These are phyloP conservation scores for Rachicladosporium sp. DNA, from an alignment of 2,329 filamentous ascomycete species.

Conservation along the genomic window DNA sequence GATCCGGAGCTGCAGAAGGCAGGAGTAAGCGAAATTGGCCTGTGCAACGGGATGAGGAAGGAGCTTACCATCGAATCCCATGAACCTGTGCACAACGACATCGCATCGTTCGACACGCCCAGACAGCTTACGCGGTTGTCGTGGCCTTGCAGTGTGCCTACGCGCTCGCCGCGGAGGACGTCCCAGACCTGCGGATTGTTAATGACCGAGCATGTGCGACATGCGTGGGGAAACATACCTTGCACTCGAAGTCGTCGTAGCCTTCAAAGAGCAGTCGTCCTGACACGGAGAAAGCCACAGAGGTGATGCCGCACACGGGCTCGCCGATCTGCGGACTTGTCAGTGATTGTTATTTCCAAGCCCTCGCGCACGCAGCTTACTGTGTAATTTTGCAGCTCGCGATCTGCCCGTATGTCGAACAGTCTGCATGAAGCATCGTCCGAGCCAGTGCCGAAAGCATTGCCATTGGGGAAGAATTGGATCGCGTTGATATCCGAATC, in stretches of 20 bases:
- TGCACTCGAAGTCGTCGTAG: constrained; percentile 99
- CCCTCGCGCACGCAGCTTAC: constrained; percentile 8
- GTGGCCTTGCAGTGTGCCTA: constrained; percentile 90
- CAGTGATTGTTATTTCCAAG: constrained; percentile 5
- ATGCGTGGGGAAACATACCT: constrained; percentile 47
- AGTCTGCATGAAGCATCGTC: constrained; percentile 95
- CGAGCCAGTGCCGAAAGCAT: constrained; percentile 94
- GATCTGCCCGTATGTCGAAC: constrained; percentile 93
- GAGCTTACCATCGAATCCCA: constrained; percentile 91
- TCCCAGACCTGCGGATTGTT: constrained; percentile 71
- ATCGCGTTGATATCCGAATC: constrained; percentile 99
- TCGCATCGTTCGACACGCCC: constrained; percentile 96
- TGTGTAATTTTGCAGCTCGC: constrained; percentile 58
- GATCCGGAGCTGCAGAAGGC: constrained; percentile 33
- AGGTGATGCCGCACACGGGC: constrained; percentile 95
- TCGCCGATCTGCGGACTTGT: constrained; percentile 63
- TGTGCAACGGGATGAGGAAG: no score
- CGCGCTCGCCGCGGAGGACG: constrained; percentile 88
- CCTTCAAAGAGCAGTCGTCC: constrained; percentile 90
- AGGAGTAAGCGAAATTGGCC: neutral
- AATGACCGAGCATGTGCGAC: constrained; percentile 3
- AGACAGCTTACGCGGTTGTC: constrained; percentile 98
- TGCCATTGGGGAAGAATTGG: constrained; percentile 97
- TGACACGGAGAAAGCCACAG: constrained; percentile 93
- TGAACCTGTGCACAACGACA: constrained; percentile 97